phyloP scores from a whole-genome alignment of 108 stramenopile species.

The Conticribra weissflogii region DNA sequence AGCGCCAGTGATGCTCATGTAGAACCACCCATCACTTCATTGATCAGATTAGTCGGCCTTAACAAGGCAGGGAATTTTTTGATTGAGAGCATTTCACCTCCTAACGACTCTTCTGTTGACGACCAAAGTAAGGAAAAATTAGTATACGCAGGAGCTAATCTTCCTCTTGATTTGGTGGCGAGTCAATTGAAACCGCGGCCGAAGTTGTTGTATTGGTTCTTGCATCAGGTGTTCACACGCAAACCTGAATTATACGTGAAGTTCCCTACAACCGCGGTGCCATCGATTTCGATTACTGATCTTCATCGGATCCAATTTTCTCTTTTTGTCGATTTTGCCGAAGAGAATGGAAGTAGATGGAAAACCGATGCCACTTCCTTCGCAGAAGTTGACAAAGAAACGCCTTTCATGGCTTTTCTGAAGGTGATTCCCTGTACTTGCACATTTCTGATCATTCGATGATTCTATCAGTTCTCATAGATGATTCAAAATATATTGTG shows the following conservation, averaged over 20 bases:
- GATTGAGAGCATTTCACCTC: slow-evolving; percentile 72
- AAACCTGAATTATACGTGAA: slow-evolving; percentile 83
- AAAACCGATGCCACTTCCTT: slow-evolving; percentile 4
- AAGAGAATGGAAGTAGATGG: slow-evolving; percentile 1
- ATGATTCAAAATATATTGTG: not conserved
- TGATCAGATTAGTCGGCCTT: slow-evolving; percentile 74
- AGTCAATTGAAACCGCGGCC: slow-evolving; percentile 62
- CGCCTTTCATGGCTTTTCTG: slow-evolving; percentile 71
- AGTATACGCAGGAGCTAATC: slow-evolving; percentile 28
- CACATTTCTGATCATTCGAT: slow-evolving; percentile 6
- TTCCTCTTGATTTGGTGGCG: slow-evolving; percentile 77
- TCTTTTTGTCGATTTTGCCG: slow-evolving; percentile 67
- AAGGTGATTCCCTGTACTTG: slow-evolving; percentile 45
- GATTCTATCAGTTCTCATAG: slow-evolving; percentile 4
- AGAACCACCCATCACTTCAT: slow-evolving; percentile 60
- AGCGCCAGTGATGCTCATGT: slow-evolving; percentile 2
- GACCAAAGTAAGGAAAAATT: slow-evolving; percentile 13
- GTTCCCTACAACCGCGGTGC: slow-evolving; percentile 78
- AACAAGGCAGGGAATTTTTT: slow-evolving; percentile 61
- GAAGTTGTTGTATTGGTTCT: slow-evolving; percentile 79
- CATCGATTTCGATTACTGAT: slow-evolving; percentile 63
- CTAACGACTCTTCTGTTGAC: slow-evolving; percentile 34
- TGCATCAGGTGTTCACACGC: slow-evolving; percentile 64
- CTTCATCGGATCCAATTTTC: slow-evolving; percentile 76
- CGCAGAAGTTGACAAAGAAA: slow-evolving; percentile 33